A percentile compares a stretch with the other conserved stretches of the same genome.
Evolutionary conservation across 192 early-diverging fungal species (phyloP).

Genomic region (Coemansia sp.): DNA sequence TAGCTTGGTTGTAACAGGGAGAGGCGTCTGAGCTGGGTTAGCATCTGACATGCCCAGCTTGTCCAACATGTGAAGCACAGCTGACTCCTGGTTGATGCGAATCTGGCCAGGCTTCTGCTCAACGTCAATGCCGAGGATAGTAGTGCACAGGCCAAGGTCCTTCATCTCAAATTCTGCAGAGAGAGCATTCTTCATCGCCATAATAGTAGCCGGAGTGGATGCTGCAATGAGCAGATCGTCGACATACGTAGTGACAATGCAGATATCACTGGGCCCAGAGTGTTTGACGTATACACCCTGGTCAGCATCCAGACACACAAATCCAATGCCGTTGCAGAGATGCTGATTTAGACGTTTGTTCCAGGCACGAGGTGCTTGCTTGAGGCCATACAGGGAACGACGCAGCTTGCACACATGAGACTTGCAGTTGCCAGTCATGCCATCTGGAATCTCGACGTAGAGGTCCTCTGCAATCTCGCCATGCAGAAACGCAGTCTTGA

Average conservation of each 20-base stretch:
- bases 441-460: constrained; percentile 1
- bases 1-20: not conserved
- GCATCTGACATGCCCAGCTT: not conserved
- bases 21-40: not conserved
- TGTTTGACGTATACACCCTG: not conserved
- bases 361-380: constrained; percentile 5
- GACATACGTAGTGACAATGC: not conserved
- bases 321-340: not conserved
- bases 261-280: not conserved
- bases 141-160: not conserved
- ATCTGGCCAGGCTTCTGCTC: not conserved
- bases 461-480: constrained; percentile 6
- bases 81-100: not conserved
- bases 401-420: not conserved
- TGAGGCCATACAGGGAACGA: constrained; percentile 4
- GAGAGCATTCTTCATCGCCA: not conserved
- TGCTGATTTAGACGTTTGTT: not conserved
- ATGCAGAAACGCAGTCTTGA: constrained; percentile 10
- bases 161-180: not conserved
- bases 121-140: constrained; percentile 2
- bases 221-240: constrained; percentile 1
- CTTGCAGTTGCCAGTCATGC: not conserved
- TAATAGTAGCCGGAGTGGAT: not conserved
- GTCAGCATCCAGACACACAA: not conserved
- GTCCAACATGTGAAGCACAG: not conserved